A percentile compares a stretch with the other conserved stretches of the same genome.
These are phyloP conservation scores for Epichloe elymi DNA, from an alignment of 2,329 filamentous ascomycete genomes.

Conservation along the genomic window DNA sequence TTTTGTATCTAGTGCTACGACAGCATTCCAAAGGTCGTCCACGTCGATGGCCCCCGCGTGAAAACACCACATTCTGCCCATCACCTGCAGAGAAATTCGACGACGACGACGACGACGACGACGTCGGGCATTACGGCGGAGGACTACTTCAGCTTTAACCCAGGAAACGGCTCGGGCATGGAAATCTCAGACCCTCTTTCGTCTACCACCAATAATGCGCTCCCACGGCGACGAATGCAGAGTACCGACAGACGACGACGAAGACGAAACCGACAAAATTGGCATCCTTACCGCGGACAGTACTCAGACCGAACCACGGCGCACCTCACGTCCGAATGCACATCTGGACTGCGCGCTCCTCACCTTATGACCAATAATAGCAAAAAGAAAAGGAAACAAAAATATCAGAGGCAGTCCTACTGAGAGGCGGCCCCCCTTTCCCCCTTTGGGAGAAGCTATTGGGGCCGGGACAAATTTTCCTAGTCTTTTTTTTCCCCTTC, in stretches of 20 bases:
- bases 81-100: not conserved
- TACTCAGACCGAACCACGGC: not conserved
- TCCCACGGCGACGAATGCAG: not conserved
- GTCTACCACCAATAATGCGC: not conserved
- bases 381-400: not conserved
- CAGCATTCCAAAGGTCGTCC: conserved; percentile 11
- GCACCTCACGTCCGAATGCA: not conserved
- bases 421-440: not conserved
- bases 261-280: conserved; percentile 4
- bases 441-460: not conserved
- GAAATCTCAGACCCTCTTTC: not conserved
- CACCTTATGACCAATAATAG: not conserved
- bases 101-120: not conserved
- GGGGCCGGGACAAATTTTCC: conserved; percentile 1
- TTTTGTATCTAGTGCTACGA: conserved; percentile 17
- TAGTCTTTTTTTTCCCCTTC: not conserved
- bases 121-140: not conserved
- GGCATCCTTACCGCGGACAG: not conserved
- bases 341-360: not conserved
- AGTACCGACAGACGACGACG: not conserved
- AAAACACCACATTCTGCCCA: not conserved
- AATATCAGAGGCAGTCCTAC: not conserved
- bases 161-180: not conserved
- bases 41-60: not conserved
- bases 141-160: not conserved